Percentiles rank a stretch among this genome's conserved stretches.
phyloP scores from a whole-genome alignment of 805 yeast species.

The Candida tammaniensis region DNA sequence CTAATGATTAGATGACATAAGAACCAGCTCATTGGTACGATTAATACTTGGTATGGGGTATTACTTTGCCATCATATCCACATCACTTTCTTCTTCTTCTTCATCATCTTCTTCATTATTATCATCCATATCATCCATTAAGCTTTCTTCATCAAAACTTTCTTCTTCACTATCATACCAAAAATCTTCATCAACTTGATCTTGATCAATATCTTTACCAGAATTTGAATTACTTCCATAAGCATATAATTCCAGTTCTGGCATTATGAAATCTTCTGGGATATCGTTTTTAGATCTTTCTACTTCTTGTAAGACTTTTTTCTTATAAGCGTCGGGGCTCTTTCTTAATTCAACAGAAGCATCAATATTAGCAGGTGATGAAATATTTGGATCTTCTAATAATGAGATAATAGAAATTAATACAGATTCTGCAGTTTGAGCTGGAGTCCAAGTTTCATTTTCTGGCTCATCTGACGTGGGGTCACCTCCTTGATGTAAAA shows the following conservation, averaged over 20 bases:
- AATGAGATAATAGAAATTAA: slow-evolving; percentile 86
- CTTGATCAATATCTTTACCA: slow-evolving; percentile 44
- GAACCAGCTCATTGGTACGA: slow-evolving; percentile 4
- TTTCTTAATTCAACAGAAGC: slow-evolving; percentile 91
- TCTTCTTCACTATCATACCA: slow-evolving; percentile 68
- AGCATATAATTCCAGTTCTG: slow-evolving; percentile 56
- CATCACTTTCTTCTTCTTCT: slow-evolving; percentile 50
- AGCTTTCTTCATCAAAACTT: slow-evolving; percentile 45
- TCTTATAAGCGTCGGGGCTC: slow-evolving; percentile 71
- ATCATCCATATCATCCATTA: slow-evolving; percentile 46
- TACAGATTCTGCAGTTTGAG: slow-evolving; percentile 89
- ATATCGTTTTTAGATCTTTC: slow-evolving; percentile 80
- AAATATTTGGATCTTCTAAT: slow-evolving; percentile 89
- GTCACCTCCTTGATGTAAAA: slow-evolving; percentile 88
- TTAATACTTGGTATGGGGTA: background rate
- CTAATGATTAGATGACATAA: slow-evolving; percentile 7
- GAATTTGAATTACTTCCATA: slow-evolving; percentile 30
- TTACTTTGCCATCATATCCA: slow-evolving; percentile 11
- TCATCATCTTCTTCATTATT: slow-evolving; percentile 58
- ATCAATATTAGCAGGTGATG: slow-evolving; percentile 94
- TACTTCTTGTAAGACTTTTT: slow-evolving; percentile 75
- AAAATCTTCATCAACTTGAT: slow-evolving; percentile 74
- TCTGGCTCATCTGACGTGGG: slow-evolving; percentile 89
- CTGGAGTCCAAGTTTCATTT: slow-evolving; percentile 92
- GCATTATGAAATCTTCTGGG: slow-evolving; percentile 83